These are phyloP conservation scores for Chlamydomonas sphaeroides DNA, from an alignment of 139 green algal species.

Conservation along the genomic window DNA sequence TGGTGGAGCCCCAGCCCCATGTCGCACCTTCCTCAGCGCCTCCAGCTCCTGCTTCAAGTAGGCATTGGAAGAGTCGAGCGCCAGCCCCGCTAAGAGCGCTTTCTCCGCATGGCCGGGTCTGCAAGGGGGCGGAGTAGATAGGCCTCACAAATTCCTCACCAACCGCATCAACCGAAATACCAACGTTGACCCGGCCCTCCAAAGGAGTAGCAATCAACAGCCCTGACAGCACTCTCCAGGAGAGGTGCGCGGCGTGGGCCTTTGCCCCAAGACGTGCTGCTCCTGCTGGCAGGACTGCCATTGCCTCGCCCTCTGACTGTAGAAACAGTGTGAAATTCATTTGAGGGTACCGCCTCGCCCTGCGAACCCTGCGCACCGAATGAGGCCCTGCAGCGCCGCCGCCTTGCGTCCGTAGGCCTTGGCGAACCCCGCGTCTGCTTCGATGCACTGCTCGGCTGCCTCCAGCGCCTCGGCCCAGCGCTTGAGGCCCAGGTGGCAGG, in stretches of 20 bases:
- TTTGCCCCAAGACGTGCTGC: not conserved
- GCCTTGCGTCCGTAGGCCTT: constrained; percentile 39
- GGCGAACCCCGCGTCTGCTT: not conserved
- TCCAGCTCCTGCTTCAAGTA: constrained; percentile 87
- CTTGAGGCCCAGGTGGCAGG: not conserved
- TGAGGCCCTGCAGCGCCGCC: constrained; percentile 16
- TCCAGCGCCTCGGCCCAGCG: constrained; percentile 4
- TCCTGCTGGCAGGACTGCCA: not conserved
- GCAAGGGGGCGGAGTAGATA: not conserved
- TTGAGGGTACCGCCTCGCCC: no score
- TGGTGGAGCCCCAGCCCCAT: not conserved
- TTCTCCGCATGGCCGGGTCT: constrained; percentile 31
- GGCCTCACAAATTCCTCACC: not conserved
- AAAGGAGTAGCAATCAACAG: not conserved
- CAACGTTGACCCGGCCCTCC: not conserved
- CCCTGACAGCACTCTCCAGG: not conserved
- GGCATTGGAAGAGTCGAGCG: constrained; percentile 56
- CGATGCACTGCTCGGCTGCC: constrained; percentile 8
- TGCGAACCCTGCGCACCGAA: not conserved
- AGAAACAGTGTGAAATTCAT: no score
- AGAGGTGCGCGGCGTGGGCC: not conserved
- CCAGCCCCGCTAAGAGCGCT: constrained; percentile 9
- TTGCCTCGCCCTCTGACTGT: not conserved
- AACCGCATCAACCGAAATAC: not conserved
- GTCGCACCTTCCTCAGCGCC: constrained; percentile 60